These are phyloP conservation scores for Colletotrichum zoysiae DNA, from an alignment of 2,329 filamentous ascomycete genomes.

Conservation along the genomic window DNA sequence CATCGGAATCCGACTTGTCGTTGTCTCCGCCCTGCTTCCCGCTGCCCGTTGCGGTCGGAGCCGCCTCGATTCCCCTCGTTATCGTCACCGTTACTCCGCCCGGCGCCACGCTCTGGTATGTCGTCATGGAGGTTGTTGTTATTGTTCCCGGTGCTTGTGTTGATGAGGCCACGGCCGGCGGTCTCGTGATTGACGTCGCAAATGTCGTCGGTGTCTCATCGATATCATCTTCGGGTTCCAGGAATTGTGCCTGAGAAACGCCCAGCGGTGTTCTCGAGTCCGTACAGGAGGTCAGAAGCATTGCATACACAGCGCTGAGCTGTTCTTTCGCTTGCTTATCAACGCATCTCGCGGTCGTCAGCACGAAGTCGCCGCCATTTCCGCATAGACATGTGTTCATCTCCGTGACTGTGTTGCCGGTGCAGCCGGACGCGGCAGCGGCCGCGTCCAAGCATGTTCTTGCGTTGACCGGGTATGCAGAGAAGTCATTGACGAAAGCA, in stretches of 20 bases:
- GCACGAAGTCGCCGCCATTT: slow-evolving; percentile 59
- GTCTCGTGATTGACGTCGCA: slow-evolving; percentile 3
- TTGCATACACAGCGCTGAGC: slow-evolving; percentile 58
- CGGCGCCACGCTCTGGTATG: slow-evolving; percentile 32
- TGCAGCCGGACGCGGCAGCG: slow-evolving; percentile 31
- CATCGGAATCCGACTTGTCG: background rate
- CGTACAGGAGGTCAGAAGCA: slow-evolving; percentile 58
- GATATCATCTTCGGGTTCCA: slow-evolving; percentile 44
- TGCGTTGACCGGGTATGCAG: slow-evolving; percentile 23
- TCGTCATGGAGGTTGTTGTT: slow-evolving; percentile 17
- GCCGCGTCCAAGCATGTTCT: slow-evolving; percentile 32
- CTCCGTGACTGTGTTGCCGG: slow-evolving; percentile 29
- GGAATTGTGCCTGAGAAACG: slow-evolving; percentile 58
- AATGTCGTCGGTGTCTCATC: background rate
- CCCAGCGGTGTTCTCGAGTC: slow-evolving; percentile 59
- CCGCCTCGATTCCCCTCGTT: slow-evolving; percentile 25
- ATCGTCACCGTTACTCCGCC: slow-evolving; percentile 37
- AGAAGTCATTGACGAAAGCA: slow-evolving; percentile 33
- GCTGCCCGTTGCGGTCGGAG: slow-evolving; percentile 22
- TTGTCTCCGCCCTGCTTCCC: background rate
- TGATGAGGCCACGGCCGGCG: slow-evolving; percentile 1
- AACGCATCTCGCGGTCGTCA: slow-evolving; percentile 60
- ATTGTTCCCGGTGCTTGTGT: slow-evolving; percentile 3
- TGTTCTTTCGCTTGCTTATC: slow-evolving; percentile 53
- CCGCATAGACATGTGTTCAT: slow-evolving; percentile 38